Evolutionary conservation across 2,329 filamentous ascomycete species (phyloP).

Genomic region (Trichoderma brevicompactum): DNA sequence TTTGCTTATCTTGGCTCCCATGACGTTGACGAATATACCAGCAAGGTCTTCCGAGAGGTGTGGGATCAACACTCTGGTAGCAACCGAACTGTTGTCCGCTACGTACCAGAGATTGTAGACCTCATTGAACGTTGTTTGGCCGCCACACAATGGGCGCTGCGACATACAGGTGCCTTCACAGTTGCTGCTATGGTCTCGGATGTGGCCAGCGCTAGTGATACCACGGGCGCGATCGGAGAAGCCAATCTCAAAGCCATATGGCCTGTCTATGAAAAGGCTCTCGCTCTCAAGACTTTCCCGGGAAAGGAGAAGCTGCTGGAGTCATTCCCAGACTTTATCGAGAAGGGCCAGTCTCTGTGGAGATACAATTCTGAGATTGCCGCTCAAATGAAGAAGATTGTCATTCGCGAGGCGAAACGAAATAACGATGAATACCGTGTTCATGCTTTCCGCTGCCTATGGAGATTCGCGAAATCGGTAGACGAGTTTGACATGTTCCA

Average conservation of each 20-base stretch:
- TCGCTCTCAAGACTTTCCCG: slow-evolving; percentile 88
- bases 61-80: slow-evolving; percentile 93
- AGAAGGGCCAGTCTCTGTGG: slow-evolving; percentile 64
- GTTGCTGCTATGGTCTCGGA: slow-evolving; percentile 74
- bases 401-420: slow-evolving; percentile 84
- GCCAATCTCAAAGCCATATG: slow-evolving; percentile 69
- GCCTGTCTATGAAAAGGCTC: slow-evolving; percentile 79
- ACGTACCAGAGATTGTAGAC: slow-evolving; percentile 78
- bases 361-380: slow-evolving; percentile 56
- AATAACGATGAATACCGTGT: slow-evolving; percentile 85
- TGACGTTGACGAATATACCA: slow-evolving; percentile 79
- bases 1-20: slow-evolving; percentile 88
- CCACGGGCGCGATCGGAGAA: slow-evolving; percentile 62
- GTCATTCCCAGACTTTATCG: slow-evolving; percentile 78
- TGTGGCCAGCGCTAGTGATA: slow-evolving; percentile 62
- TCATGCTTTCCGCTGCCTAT: slow-evolving; percentile 73
- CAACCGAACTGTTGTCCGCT: slow-evolving; percentile 77
- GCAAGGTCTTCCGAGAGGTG: slow-evolving; percentile 78
- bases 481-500: slow-evolving; percentile 71
- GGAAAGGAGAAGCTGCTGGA: slow-evolving; percentile 86
- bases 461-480: slow-evolving; percentile 70
- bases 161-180: slow-evolving; percentile 83
- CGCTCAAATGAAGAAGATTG: slow-evolving; percentile 76
- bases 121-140: slow-evolving; percentile 72
- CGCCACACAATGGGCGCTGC: slow-evolving; percentile 85